phyloP scores from a whole-genome alignment of 2,329 filamentous ascomycete genomes.

The Celoporthe dispersa region DNA sequence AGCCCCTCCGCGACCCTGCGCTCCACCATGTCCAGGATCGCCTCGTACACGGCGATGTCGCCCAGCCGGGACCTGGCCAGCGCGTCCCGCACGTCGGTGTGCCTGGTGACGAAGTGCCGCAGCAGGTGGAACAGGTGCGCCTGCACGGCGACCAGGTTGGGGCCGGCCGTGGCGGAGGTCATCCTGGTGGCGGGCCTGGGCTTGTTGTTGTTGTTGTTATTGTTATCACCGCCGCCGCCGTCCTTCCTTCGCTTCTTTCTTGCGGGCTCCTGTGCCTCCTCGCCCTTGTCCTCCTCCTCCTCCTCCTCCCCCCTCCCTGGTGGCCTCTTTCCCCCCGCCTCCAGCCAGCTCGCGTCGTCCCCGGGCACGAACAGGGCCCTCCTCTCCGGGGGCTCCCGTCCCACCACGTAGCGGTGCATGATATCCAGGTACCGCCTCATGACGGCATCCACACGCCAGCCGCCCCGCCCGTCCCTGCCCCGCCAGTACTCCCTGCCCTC shows the following conservation, averaged over 20 bases:
- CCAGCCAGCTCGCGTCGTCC: constrained; percentile 54
- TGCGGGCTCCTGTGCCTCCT: constrained; percentile 50
- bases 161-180: constrained; percentile 36
- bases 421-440: constrained; percentile 90
- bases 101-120: constrained; percentile 75
- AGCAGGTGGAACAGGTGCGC: constrained; percentile 92
- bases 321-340: too few species aligned
- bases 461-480: constrained; percentile 76
- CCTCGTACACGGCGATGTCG: constrained; percentile 77
- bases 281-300: constrained; percentile 29
- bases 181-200: constrained; percentile 17
- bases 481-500: constrained; percentile 86
- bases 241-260: constrained; percentile 56
- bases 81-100: constrained; percentile 85
- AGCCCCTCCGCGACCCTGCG: constrained; percentile 73
- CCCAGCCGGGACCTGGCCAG: constrained; percentile 72
- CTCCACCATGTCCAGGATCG: constrained; percentile 77
- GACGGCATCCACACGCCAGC: constrained; percentile 87
- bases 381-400: constrained; percentile 66
- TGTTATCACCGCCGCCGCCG: constrained; percentile 32
- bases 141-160: constrained; percentile 81
- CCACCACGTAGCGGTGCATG: constrained; percentile 77
- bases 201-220: constrained; percentile 33
- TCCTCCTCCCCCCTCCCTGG: constrained; percentile 37
- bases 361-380: constrained; percentile 75